Evolutionary conservation across 2,329 filamentous ascomycete genomes (phyloP), one percentile per base, ranked within the genome.

Genomic region (Paramyrothecium roridum): DNA sequence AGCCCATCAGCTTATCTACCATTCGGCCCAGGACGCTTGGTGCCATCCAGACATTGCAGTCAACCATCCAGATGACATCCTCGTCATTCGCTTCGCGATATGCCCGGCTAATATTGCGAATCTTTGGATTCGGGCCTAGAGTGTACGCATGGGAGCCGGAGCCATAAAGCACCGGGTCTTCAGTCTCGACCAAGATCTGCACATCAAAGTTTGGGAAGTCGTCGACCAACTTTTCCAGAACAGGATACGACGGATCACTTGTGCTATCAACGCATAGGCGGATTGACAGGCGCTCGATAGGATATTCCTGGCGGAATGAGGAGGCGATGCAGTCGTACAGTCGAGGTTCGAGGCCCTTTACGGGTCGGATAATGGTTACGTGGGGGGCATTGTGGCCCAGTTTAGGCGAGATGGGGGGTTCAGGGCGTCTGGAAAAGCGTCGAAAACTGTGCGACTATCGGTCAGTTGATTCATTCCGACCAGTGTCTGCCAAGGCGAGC

Each of bases 71-170:
- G 21, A 99, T 80, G 23, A 98, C 81, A 67, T 97, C 92, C 1
- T 90, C 88, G 60, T 88, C 87, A 2, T 22, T 17, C 10, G 92
- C 91, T 67, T 98, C 93, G 26, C 92, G 80, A 68, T 97, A 99
- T 2, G 91, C 93, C 47, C 91, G 84, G 69, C 93, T 97, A 80
- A 98, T 91, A 70, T 99, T 99, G 52, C 95, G 82, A 63, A 99
- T 96, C 77, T 99, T 99, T n/a, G 95, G 95, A 67, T 99, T 99
- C 1, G 95, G 95, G 0, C 96, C 96, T 55, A 98, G 80, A 55
- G 84, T 80, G 59, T 81, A 73, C 51, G 73, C 65, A 49, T 79
- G 73, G 53, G 79, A 80, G 12, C 74, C 71, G 33, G 76, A 65
- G 30, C 80, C 81, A 53, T 84, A 81, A 10, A 96, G 76, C 30